phyloP scores from a whole-genome alignment of 1,139 yeast species.

The Geotrichum aggregatum region DNA sequence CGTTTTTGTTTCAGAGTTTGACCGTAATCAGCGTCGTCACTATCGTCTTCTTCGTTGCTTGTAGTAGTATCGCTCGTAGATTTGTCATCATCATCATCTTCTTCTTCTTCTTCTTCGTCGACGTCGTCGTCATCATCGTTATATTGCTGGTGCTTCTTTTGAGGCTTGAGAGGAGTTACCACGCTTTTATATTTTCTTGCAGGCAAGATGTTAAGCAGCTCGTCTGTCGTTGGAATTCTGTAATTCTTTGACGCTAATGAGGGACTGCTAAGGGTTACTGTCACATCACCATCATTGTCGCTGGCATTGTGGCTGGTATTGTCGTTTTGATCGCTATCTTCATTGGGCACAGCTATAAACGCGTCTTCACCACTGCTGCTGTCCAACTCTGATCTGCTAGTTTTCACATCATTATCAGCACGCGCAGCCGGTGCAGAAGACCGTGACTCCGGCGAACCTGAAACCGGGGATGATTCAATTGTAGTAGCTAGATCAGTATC shows the following conservation, averaged over 20 bases:
- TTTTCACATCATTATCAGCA: too few relatives aligned
- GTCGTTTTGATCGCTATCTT: too few relatives aligned
- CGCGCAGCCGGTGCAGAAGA: too few relatives aligned
- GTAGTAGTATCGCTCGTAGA: background rate
- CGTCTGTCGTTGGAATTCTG: constrained; percentile 2
- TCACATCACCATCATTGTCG: background rate
- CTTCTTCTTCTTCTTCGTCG: constrained; percentile 3
- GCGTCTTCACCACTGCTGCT: background rate
- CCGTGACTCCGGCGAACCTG: too few relatives aligned
- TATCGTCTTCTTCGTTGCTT: constrained; percentile 1
- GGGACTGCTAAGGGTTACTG: too few relatives aligned
- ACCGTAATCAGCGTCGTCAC: background rate
- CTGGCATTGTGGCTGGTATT: background rate
- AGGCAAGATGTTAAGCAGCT: constrained; percentile 9
- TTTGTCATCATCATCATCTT: background rate
- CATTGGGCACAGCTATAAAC: background rate
- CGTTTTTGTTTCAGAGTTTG: background rate
- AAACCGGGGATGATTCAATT: too few relatives aligned
- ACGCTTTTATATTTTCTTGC: constrained; percentile 12
- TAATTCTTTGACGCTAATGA: background rate
- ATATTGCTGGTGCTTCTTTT: background rate
- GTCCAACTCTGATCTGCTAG: too few relatives aligned
- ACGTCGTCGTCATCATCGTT: constrained; percentile 4
- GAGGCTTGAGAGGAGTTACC: too few relatives aligned
- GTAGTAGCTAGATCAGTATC: too few relatives aligned